Base-by-base conservation (phyloP, 2,329 filamentous ascomycete species). In the Diaporthe batatas region DNA sequence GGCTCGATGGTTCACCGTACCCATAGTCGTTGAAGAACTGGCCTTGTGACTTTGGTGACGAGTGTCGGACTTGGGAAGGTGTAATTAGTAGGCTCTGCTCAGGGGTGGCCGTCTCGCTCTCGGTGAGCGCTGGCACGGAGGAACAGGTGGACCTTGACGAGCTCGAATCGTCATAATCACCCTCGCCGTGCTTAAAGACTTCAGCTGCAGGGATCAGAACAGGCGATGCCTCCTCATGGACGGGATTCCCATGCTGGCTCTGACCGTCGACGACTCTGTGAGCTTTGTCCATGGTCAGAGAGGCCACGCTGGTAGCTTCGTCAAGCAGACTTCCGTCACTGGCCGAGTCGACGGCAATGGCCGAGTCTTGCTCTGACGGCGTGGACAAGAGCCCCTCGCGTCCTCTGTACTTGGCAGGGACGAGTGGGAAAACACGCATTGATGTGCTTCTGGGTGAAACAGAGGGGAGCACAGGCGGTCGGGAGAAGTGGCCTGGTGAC, bases 61-160 rank as follows among this genome's bases (percentile, higher is more conserved):
- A 23, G 18, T 74, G 74, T 57, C 76, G 75, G 16, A 73, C 34
- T 47, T 70, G 74, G 7, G 65, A 70, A 8, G 80, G 80, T 21
- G 80, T 81, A 21, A 76, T 75, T 23, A 79, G 64, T 25, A 80
- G 23, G 73, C 79, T 81, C 55, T 77, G 73, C n/a, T 77, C 74
- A 44, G 79, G 79, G 5, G 81, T 81, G 0, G 78, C 76, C 11
- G 76, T 76, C 5, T 72, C 75, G 29, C 79, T 79, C n/a, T 74
- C 76, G 72, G 79, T 81, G 29, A 81, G 73, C 1, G 75, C 79
- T 21, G 81, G 81, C 18, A 80, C 80, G 3, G 80, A 80, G 3
- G 80, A 80, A 23, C 77, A 75, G 1, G 78, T 78, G 8, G 77
- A 78, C 51, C 44, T 71, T 23, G 73, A 71, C 25, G 68, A 70